These are phyloP conservation scores for Rugonectria rugulosa DNA, from an alignment of 2,329 filamentous ascomycete species.

Conservation along the genomic window DNA sequence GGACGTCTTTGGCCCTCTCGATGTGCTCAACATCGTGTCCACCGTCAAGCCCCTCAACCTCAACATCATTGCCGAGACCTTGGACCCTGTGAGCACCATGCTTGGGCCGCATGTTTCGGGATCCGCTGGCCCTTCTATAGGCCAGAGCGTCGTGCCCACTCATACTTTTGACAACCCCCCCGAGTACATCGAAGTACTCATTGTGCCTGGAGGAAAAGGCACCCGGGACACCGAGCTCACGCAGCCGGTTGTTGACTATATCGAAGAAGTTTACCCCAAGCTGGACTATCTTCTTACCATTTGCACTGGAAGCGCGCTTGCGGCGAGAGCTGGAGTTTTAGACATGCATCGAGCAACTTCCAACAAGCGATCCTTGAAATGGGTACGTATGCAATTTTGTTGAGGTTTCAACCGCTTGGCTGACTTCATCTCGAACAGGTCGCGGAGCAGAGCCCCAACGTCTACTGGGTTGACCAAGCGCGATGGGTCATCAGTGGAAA, in stretches of 20 bases:
- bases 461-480: slow-evolving; percentile 63
- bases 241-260: slow-evolving; percentile 48
- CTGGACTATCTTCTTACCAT: slow-evolving; percentile 65
- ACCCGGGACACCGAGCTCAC: slow-evolving; percentile 34
- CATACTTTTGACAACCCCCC: slow-evolving; percentile 47
- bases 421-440: slow-evolving; percentile 36
- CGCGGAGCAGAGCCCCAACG: slow-evolving; percentile 49
- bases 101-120: not conserved
- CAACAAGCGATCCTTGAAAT: slow-evolving; percentile 63
- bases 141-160: slow-evolving; percentile 44
- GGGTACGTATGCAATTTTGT: slow-evolving; percentile 16
- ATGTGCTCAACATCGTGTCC: slow-evolving; percentile 43
- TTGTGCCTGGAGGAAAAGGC: slow-evolving; percentile 50
- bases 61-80: slow-evolving; percentile 36
- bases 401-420: not conserved
- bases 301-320: slow-evolving; percentile 65
- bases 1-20: slow-evolving; percentile 45
- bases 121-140: slow-evolving; percentile 30
- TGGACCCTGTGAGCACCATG: slow-evolving; percentile 42
- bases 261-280: slow-evolving; percentile 49
- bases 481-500: slow-evolving; percentile 69
- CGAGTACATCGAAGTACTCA: slow-evolving; percentile 46
- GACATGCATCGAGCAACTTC: slow-evolving; percentile 65
- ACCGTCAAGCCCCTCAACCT: slow-evolving; percentile 33
- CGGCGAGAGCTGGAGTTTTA: slow-evolving; percentile 63